Percentiles rank a stretch among this genome's conserved stretches.
These are phyloP conservation scores for Trametes gibbosa DNA, from an alignment of 768 basidiomycete species.

Conservation along the genomic window DNA sequence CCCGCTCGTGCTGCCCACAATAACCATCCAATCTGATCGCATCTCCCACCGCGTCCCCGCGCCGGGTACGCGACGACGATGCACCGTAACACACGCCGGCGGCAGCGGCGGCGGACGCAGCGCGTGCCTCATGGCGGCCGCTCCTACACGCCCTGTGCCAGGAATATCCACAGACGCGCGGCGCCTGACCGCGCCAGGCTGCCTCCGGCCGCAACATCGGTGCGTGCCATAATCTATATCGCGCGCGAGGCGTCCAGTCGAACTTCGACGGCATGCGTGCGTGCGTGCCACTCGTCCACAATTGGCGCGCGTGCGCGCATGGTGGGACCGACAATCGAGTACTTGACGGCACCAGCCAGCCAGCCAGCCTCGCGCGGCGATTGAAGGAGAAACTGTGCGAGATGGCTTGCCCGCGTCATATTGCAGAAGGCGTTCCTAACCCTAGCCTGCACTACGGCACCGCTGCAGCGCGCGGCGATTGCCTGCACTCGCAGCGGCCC, in stretches of 20 bases:
- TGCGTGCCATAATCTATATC: constrained; percentile 13
- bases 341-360: too few species aligned
- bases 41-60: constrained; percentile 4
- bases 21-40: constrained; percentile 1
- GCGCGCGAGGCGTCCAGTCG: constrained; percentile 1
- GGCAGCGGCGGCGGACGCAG: not conserved
- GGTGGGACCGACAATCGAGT: too few species aligned
- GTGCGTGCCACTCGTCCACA: not conserved
- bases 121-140: not conserved
- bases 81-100: not conserved
- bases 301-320: too few species aligned
- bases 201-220: constrained; percentile 7
- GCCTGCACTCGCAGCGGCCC: not conserved
- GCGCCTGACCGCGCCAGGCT: constrained; percentile 10
- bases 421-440: not conserved
- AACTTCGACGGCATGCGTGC: not conserved
- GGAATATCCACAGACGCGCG: constrained; percentile 6
- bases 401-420: not conserved
- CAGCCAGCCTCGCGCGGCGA: not conserved
- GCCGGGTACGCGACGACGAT: not conserved
- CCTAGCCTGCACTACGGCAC: not conserved
- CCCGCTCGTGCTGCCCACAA: not conserved
- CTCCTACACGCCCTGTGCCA: not conserved
- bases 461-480: not conserved
- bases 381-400: not conserved